phyloP scores from a whole-genome alignment of 2,329 filamentous ascomycete genomes.

The Diatrype stigma region DNA sequence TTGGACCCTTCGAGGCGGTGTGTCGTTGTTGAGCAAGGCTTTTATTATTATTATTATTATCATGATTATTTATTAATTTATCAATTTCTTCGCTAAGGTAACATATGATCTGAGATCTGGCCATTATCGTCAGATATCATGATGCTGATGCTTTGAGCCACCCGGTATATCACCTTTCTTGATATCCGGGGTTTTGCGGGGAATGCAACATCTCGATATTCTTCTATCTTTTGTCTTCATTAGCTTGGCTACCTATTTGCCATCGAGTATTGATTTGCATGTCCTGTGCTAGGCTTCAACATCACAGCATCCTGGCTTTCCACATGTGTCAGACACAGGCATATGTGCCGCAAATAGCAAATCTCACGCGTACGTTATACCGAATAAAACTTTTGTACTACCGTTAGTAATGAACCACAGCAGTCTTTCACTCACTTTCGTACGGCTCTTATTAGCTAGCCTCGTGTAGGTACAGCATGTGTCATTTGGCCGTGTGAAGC shows the following conservation, averaged over 20 bases:
- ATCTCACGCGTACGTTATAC: not conserved
- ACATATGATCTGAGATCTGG: not conserved
- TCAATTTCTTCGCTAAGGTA: not conserved
- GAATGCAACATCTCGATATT: not conserved
- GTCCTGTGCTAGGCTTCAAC: too few species aligned
- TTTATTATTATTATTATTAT: not conserved
- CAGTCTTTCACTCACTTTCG: not conserved
- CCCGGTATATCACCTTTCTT: not conserved
- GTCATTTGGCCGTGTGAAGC: not conserved
- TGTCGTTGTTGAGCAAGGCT: not conserved
- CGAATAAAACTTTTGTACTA: not conserved
- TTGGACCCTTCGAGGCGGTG: not conserved
- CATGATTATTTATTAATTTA: not conserved
- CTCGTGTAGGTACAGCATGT: not conserved
- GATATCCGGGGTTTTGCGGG: not conserved
- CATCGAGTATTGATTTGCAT: too few species aligned
- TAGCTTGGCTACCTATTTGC: not conserved
- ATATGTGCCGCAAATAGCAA: slow-evolving; percentile 13
- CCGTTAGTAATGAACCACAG: not conserved
- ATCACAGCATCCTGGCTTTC: not conserved
- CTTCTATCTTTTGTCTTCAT: not conserved
- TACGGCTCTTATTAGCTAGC: not conserved
- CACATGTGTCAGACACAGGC: slow-evolving; percentile 11
- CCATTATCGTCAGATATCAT: slow-evolving; percentile 1
- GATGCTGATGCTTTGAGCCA: not conserved